These are phyloP conservation scores for Beauveria asiatica DNA, from an alignment of 2,329 filamentous ascomycete species.

Conservation along the genomic window DNA sequence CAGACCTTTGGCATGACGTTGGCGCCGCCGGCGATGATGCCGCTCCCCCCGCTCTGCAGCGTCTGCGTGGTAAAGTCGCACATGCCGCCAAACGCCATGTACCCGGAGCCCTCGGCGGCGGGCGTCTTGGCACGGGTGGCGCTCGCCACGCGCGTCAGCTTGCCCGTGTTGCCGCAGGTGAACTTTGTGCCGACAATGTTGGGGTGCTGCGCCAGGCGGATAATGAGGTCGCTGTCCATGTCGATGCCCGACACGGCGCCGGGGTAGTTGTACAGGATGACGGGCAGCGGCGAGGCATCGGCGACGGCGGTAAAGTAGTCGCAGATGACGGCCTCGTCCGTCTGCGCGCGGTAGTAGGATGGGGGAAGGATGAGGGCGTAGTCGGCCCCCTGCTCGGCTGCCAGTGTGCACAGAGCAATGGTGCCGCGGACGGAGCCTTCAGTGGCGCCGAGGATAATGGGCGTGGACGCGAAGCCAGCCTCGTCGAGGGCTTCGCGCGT, in stretches of 20 bases:
- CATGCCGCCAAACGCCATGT: constrained; percentile 82
- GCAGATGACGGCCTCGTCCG: constrained; percentile 64
- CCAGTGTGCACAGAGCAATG: constrained; percentile 63
- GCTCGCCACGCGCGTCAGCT: constrained; percentile 71
- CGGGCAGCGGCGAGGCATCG: constrained; percentile 64
- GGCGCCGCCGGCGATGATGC: constrained; percentile 78
- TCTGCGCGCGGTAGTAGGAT: constrained; percentile 71
- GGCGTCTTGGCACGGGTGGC: constrained; percentile 65
- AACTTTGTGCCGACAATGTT: constrained; percentile 89
- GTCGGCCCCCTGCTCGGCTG: constrained; percentile 62
- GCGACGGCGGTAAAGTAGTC: constrained; percentile 70
- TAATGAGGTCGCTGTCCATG: constrained; percentile 81
- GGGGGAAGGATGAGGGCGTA: constrained; percentile 74
- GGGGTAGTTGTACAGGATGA: constrained; percentile 87
- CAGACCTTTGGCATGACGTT: constrained; percentile 81
- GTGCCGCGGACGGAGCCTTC: constrained; percentile 76
- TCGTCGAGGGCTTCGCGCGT: constrained; percentile 76
- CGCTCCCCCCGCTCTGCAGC: constrained; percentile 66
- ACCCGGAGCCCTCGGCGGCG: constrained; percentile 49
- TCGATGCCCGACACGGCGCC: constrained; percentile 80
- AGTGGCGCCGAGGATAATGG: constrained; percentile 73
- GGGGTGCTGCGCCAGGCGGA: constrained; percentile 67
- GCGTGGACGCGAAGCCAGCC: constrained; percentile 66
- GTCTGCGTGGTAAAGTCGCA: constrained; percentile 84
- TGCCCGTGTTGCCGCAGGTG: constrained; percentile 85